Percentiles rank a stretch among this genome's conserved stretches.
These are phyloP conservation scores for Phoenix dactylifera DNA, from an alignment of 176 grass and related monocot genomes.

Conservation along the genomic window DNA sequence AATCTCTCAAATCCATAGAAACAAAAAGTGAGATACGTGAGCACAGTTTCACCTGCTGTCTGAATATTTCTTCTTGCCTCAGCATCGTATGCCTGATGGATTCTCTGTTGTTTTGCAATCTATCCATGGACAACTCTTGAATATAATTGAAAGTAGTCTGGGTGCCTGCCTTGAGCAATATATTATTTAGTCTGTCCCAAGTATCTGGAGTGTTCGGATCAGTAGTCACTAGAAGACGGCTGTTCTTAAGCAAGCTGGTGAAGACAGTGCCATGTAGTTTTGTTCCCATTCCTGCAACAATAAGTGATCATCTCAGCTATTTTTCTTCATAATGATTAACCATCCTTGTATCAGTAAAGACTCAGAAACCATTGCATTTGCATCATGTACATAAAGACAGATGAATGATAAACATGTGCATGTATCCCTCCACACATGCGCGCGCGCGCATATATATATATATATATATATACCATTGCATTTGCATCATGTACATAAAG, in stretches of 20 bases:
- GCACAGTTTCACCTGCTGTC: slow-evolving; percentile 50
- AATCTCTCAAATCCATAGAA: no score
- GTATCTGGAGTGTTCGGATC: not conserved
- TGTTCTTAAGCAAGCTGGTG: not conserved
- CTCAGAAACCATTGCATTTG: no score
- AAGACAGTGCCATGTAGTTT: not conserved
- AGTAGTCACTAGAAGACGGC: not conserved
- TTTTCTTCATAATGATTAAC: no score
- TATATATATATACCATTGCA: no score
- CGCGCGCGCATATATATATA: no score
- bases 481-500: no score
- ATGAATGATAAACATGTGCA: no score
- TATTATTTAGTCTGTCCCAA: not conserved
- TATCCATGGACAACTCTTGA: slow-evolving; percentile 36
- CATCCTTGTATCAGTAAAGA: no score
- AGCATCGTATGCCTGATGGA: slow-evolving; percentile 56
- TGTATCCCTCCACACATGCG: no score
- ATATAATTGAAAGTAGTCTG: no score
- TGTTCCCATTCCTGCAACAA: slow-evolving; percentile 1
- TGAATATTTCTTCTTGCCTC: slow-evolving; percentile 70
- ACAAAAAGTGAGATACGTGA: not conserved
- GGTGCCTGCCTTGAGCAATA: not conserved
- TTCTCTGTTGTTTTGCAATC: slow-evolving; percentile 32
- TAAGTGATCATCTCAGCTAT: not conserved
- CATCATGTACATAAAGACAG: no score